A percentile compares a stretch with the other conserved stretches of the same genome.
Evolutionary conservation across 306 rosid species (phyloP).

Genomic region (Rosa lucieae): DNA sequence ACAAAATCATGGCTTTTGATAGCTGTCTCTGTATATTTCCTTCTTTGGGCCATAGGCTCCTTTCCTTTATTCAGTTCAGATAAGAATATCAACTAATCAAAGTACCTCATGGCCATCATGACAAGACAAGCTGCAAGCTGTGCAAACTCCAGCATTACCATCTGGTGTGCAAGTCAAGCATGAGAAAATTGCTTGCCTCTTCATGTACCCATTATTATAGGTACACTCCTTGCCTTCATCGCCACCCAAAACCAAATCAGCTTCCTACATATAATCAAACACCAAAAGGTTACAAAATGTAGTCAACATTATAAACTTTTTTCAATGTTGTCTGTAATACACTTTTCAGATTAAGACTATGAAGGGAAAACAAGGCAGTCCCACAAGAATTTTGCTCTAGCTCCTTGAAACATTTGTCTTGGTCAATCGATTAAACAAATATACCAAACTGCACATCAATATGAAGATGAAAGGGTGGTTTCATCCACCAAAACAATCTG

Average conservation of each 20-base stretch:
- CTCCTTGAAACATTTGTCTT: not conserved
- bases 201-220: conserved; percentile 84
- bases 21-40: not conserved
- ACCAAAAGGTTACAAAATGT: not conserved
- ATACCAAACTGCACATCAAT: not conserved
- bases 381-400: not conserved
- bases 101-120: conserved; percentile 97
- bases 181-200: conserved; percentile 96
- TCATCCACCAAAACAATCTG: not conserved
- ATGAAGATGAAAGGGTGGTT: not conserved
- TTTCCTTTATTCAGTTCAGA: not conserved
- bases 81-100: not conserved
- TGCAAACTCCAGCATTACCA: conserved; percentile 98
- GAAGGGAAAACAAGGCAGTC: not conserved
- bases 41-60: not conserved
- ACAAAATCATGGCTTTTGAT: not conserved
- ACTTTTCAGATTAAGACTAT: not conserved
- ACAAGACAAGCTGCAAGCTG: conserved; percentile 98
- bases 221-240: conserved; percentile 99
- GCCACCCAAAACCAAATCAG: conserved; percentile 93
- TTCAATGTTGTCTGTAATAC: not conserved
- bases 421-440: not conserved
- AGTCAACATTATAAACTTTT: not conserved
- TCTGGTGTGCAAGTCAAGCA: conserved; percentile 94
- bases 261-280: conserved; percentile 55